Conservation (phyloP, 2,329 filamentous ascomycete species). For the Penicillium thymicola region DNA sequence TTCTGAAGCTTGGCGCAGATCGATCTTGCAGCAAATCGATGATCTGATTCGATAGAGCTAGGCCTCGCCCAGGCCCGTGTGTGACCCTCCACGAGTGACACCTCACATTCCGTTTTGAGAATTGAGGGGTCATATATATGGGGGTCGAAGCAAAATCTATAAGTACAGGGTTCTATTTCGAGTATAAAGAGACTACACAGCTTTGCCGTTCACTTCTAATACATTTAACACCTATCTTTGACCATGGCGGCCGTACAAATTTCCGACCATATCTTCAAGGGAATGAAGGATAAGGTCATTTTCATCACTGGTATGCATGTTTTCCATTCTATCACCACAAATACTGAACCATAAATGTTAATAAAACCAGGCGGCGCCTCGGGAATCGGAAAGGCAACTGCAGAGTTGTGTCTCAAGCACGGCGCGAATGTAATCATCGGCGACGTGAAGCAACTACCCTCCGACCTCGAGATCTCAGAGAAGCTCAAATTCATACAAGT, state of each 20-base stretch:
- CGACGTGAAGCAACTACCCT: constrained; percentile 49
- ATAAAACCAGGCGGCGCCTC: constrained; percentile 52
- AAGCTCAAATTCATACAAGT: constrained; percentile 44
- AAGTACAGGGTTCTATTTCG: not conserved
- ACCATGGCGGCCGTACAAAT: not conserved
- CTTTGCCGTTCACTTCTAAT: too few species aligned
- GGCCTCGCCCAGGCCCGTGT: too few species aligned
- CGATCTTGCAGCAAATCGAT: too few species aligned
- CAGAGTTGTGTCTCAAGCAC: constrained; percentile 49
- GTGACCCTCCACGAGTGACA: too few species aligned
- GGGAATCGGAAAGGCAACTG: constrained; percentile 59
- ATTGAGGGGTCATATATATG: not conserved
- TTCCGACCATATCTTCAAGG: not conserved
- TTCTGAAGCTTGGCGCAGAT: too few species aligned
- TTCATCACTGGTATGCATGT: constrained; percentile 49
- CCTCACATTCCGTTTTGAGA: not conserved
- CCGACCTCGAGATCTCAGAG: constrained; percentile 14
- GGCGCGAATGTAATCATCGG: constrained; percentile 56
- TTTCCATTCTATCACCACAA: not conserved
- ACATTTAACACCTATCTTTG: not conserved
- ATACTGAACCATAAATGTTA: not conserved
- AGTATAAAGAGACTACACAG: not conserved
- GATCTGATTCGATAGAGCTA: too few species aligned
- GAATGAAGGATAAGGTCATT: not conserved
- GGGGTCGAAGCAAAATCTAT: not conserved